Evolutionary conservation across 768 basidiomycete genomes (phyloP), one percentile per base, ranked within the genome.

Genomic region (Fomitopsis pulvina): DNA sequence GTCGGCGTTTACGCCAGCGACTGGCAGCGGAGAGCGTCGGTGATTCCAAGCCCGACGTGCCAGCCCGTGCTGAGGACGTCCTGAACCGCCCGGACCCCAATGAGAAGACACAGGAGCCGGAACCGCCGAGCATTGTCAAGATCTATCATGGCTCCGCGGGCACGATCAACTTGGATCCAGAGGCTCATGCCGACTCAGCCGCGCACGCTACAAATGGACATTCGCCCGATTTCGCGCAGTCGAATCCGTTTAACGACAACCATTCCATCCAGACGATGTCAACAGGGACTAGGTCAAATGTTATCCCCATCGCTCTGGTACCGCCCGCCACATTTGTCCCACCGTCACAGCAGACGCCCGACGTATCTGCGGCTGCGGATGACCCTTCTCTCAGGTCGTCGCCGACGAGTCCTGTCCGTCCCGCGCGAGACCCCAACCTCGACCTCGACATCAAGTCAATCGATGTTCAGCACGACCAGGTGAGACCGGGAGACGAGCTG

Each of bases 241-340:
- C 69, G 45, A 88, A 91, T 70, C 88, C 88, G 21, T 92, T 91
- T 66, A 78, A 79, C 38, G 88, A 92, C 59, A 68, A 66, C 24
- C 79, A 85, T 42, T 91, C 88, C 32, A 92, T 92, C 52, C 85
- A 87, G 66, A 92, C 89, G 25, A 71, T 72, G 0, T 76, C 77
- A 9, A 80, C 83, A n/a, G 76, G 79, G 39, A 84, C 87, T 12
- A 83, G 87, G 61, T 87, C 89, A 21, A 92, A 92, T 57, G 88
- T 90, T 55, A 92, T 92, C 51, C 88, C 88, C 53, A 91, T 92
- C 52, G 88, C 88, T 11, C 73, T 91, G 38, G 83, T 91, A 29
- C 68, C 83, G 21, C 79, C 85, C 16, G 79, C 79, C 20, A 73
- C 76, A 10, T 63, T 66, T 20, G 55, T 53, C 2, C 42, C 64